Base-by-base conservation (phyloP, 176 grass and related monocot species). In the Typha latifolia region DNA sequence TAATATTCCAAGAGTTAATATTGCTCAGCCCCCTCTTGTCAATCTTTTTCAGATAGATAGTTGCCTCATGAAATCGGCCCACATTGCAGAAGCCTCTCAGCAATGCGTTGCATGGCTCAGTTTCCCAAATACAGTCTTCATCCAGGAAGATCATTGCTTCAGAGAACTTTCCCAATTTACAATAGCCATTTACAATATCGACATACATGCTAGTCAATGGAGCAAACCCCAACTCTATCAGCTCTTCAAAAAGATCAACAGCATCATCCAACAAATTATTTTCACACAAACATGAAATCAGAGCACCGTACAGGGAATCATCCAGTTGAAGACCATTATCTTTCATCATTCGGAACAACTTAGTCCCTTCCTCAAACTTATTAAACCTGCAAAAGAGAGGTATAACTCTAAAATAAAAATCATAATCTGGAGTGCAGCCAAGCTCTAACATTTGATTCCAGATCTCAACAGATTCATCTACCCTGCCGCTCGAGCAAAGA, bases 81-180 rank as follows among this genome's bases (percentile, higher is more conserved):
- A 27, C 66, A 48, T 34, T 18, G 63, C 82, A 89, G 14, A 79
- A 79, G 34, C 21, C 64, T 80, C 63, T 56, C 37, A 89, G 64
- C 67, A 84, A 73, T 62, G 51, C 68, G 76, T 89, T 89, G 66
- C 76, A 82, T 55, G 86, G 82, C 31, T 84, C 82, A 37, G 53
- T 51, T 66, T 82, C 81, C 62, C 64, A 26, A 48, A 79, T 37
- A 62, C 64, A 23, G 48, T 81, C 71, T 73, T 70, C 75, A 62
- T 89, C 75, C 8, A 89, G 72, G 66, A 89, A 84, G 68, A 14
- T 79, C 57, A 76, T 50, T 32, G 78, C 82, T 21, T 82, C 37
- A 52, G 20, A 24, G 24, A 89, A 81, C 50, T 79, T 71, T 49
- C 49, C 47, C 15, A 62, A 71, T 69, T 65, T 73, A 67, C 86